Percentiles rank a stretch among this genome's conserved stretches.
Conservation (phyloP, 345 rosid species). For the Erucastrum elatum region DNA sequence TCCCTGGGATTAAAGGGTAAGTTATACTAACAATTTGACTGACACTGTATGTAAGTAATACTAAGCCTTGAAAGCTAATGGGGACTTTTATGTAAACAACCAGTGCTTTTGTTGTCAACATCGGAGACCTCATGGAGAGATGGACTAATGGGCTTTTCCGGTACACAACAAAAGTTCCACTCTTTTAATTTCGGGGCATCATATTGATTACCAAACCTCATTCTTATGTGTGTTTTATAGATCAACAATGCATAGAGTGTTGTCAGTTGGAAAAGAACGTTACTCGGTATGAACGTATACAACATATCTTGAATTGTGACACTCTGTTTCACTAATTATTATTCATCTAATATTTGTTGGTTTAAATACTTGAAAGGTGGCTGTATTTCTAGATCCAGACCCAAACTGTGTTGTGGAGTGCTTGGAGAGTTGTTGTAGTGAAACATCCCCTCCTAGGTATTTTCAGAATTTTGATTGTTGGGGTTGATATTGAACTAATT, state of each 20-base stretch:
- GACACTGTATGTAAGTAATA: not conserved
- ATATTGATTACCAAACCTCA: not conserved
- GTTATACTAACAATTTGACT: conserved; percentile 2
- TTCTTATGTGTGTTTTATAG: conserved; percentile 34
- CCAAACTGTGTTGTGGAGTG: conserved; percentile 67
- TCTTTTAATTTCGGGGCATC: not conserved
- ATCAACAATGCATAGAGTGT: conserved; percentile 85
- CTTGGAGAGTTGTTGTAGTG: conserved; percentile 69
- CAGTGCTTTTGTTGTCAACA: conserved; percentile 76
- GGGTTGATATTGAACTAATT: not conserved
- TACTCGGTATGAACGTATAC: conserved; percentile 53
- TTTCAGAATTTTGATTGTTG: not conserved
- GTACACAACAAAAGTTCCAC: conserved; percentile 22
- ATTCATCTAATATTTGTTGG: not conserved
- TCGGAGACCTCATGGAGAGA: conserved; percentile 86
- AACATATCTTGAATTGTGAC: not conserved
- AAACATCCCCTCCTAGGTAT: conserved; percentile 61
- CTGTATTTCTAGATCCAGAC: conserved; percentile 67
- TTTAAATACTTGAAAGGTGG: conserved; percentile 44
- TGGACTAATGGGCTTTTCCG: conserved; percentile 84
- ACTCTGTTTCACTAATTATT: not conserved
- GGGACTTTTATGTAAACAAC: conserved; percentile 10
- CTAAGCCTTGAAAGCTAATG: not conserved
- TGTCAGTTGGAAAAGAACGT: conserved; percentile 71
- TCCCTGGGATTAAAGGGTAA: conserved; percentile 65